Conservation (phyloP, 768 basidiomycete species). For the Mycena sanguinolenta region DNA sequence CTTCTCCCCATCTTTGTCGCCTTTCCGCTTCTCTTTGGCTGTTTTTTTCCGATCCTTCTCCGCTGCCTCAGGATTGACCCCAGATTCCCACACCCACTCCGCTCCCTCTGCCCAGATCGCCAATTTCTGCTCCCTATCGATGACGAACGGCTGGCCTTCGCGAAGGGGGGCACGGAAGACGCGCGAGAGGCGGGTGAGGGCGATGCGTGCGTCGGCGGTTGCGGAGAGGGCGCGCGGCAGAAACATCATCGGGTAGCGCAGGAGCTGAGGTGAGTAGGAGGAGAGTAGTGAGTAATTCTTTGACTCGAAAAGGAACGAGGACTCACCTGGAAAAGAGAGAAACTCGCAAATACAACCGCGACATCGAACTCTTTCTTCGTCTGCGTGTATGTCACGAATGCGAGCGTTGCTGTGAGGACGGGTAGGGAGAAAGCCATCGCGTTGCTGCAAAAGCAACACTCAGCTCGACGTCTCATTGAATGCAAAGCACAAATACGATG, state of each 20-base stretch:
- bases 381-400: background rate
- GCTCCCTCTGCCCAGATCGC: slow-evolving; percentile 79
- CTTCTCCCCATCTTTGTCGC: slow-evolving; percentile 18
- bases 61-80: too few species aligned
- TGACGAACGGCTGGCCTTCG: slow-evolving; percentile 66
- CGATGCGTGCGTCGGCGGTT: background rate
- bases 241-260: slow-evolving; percentile 77
- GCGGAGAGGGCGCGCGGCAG: slow-evolving; percentile 42
- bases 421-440: slow-evolving; percentile 72
- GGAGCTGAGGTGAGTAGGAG: too few species aligned
- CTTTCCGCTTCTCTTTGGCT: too few species aligned
- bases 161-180: slow-evolving; percentile 88
- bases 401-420: slow-evolving; percentile 50
- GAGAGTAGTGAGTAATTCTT: too few species aligned
- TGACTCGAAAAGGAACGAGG: background rate
- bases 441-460: slow-evolving; percentile 47
- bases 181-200: slow-evolving; percentile 48
- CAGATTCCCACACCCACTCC: slow-evolving; percentile 83
- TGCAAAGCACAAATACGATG: too few species aligned
- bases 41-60: too few species aligned
- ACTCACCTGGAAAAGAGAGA: background rate
- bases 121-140: slow-evolving; percentile 65
- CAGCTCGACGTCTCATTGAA: background rate
- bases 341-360: background rate
- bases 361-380: background rate